These are phyloP conservation scores for Sarocladium brachiariae DNA, from an alignment of 2,329 filamentous ascomycete species.

Conservation along the genomic window DNA sequence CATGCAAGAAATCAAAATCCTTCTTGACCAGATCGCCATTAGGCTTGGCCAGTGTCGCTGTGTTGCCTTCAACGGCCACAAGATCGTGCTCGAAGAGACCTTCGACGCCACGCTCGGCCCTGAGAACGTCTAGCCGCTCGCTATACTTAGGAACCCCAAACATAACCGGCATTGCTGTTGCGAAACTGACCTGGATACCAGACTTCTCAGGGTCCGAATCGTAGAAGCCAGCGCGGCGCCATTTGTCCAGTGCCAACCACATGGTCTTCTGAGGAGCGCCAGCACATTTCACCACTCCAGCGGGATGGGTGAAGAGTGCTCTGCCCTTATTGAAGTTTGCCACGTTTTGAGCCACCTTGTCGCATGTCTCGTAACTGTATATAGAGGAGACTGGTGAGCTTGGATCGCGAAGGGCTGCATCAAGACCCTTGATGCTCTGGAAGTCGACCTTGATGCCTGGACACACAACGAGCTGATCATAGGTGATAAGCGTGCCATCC, in stretches of 20 bases:
- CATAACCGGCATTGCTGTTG: slow-evolving; percentile 49
- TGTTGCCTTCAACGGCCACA: slow-evolving; percentile 44
- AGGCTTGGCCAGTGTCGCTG: slow-evolving; percentile 40
- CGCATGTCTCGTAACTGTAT: slow-evolving; percentile 48
- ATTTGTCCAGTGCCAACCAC: slow-evolving; percentile 55
- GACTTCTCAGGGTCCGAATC: slow-evolving; percentile 30
- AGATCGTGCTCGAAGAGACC: slow-evolving; percentile 53
- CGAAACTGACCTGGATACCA: slow-evolving; percentile 45
- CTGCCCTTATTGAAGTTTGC: slow-evolving; percentile 39
- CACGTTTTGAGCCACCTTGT: slow-evolving; percentile 45
- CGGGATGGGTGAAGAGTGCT: slow-evolving; percentile 54
- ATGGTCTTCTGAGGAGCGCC: slow-evolving; percentile 56
- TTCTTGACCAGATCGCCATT: slow-evolving; percentile 37
- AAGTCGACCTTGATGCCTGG: slow-evolving; percentile 50
- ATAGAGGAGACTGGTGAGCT: slow-evolving; percentile 46
- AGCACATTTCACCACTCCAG: slow-evolving; percentile 53
- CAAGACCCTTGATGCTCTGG: slow-evolving; percentile 45
- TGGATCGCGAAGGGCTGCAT: slow-evolving; percentile 45
- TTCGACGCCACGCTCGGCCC: slow-evolving; percentile 48
- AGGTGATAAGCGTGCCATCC: slow-evolving; percentile 49
- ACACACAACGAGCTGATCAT: slow-evolving; percentile 58
- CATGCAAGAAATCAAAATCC: slow-evolving; percentile 49
- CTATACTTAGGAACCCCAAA: slow-evolving; percentile 56
- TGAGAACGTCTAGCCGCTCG: slow-evolving; percentile 44
- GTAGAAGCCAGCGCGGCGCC: slow-evolving; percentile 48